Percentiles rank a stretch among this genome's conserved stretches.
Evolutionary conservation across 345 rosid genomes (phyloP).

Genomic region (Eucalyptus curtisii): DNA sequence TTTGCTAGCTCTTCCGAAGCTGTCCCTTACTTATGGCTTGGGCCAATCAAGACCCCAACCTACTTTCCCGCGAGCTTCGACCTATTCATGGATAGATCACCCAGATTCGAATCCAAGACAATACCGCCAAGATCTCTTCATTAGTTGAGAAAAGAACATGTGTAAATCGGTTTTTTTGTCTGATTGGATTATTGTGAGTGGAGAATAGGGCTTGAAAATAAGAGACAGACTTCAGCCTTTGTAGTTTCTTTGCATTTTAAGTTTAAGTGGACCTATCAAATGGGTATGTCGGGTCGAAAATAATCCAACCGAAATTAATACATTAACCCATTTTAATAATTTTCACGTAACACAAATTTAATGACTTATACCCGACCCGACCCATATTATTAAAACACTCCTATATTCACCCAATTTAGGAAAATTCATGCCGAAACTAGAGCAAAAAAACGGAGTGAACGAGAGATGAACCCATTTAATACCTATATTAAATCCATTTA

Average conservation of each 20-base stretch:
- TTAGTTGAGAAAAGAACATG: not conserved
- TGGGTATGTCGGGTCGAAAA: no score
- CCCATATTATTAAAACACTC: not conserved
- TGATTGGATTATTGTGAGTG: not conserved
- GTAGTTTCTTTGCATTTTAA: not conserved
- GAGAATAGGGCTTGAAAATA: not conserved
- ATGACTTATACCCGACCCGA: fast-evolving
- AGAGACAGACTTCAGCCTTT: not conserved
- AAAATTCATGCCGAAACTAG: not conserved
- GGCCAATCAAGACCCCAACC: no score
- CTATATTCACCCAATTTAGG: not conserved
- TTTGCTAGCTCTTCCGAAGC: not conserved
- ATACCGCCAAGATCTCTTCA: not conserved
- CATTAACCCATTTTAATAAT: no score
- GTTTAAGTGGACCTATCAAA: not conserved
- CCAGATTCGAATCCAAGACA: not conserved
- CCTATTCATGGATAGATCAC: not conserved
- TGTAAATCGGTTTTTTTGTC: not conserved
- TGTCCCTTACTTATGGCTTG: not conserved
- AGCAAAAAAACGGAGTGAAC: fast-evolving
- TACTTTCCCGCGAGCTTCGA: no score
- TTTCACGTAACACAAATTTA: no score
- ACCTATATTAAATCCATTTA: no score
- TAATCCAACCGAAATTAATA: no score
- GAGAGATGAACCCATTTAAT: no score